Evolutionary conservation across 495 filamentous ascomycete genomes (phyloP).

Genomic region (Apodospora peruviana): DNA sequence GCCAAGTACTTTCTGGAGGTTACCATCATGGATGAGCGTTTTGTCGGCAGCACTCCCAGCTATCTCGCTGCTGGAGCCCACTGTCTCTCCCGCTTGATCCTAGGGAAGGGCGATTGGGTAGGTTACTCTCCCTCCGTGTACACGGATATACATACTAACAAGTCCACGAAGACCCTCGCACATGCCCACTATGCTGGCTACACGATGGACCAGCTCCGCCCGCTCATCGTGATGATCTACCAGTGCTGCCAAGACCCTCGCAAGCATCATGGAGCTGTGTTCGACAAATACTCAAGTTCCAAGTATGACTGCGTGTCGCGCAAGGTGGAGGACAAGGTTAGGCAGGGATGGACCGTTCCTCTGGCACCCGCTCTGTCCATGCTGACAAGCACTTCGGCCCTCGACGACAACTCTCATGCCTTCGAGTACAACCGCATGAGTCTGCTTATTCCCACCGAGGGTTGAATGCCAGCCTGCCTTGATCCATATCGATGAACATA

Average conservation of each 20-base stretch:
- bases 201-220: conserved; percentile 75
- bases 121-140: conserved; percentile 22
- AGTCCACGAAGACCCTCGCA: conserved; percentile 58
- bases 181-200: conserved; percentile 93
- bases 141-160: conserved; percentile 17
- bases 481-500: background rate
- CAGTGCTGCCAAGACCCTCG: conserved; percentile 80
- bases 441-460: conserved; percentile 29
- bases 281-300: conserved; percentile 81
- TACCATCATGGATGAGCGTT: conserved; percentile 96
- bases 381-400: background rate
- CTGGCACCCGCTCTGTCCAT: conserved; percentile 10
- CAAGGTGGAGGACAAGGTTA: conserved; percentile 70
- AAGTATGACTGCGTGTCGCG: conserved; percentile 77
- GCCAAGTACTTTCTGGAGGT: conserved; percentile 98
- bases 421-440: conserved; percentile 14
- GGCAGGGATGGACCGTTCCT: conserved; percentile 43
- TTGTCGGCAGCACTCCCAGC: conserved; percentile 85
- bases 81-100: conserved; percentile 82
- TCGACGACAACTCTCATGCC: conserved; percentile 5
- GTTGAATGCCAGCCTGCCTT: conserved; percentile 6
- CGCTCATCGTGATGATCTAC: conserved; percentile 66
- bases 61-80: conserved; percentile 89
- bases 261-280: conserved; percentile 80
- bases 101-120: conserved; percentile 91